Evolutionary conservation across 768 basidiomycete species (phyloP).

Genomic region (Amanita exitialis): DNA sequence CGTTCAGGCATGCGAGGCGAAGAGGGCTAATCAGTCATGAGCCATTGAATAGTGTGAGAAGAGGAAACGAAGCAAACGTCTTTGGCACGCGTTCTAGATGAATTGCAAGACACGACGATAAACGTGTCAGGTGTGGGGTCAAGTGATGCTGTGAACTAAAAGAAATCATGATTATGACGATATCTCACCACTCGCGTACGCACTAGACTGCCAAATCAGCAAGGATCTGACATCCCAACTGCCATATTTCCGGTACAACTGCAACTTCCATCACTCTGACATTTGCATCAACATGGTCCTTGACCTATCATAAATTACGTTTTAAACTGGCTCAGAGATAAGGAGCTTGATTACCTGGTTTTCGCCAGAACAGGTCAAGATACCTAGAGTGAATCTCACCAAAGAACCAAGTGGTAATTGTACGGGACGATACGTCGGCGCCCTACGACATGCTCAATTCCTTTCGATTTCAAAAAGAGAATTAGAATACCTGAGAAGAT

Average conservation of each 20-base stretch:
- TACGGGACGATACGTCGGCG: conserved; percentile 50
- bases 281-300: conserved; percentile 38
- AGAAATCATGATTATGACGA: background rate
- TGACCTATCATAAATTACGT: conserved; percentile 22
- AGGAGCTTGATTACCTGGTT: conserved; percentile 25
- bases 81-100: conserved; percentile 50
- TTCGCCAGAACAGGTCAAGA: conserved; percentile 39
- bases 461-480: background rate
- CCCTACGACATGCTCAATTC: conserved; percentile 23
- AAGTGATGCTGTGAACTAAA: conserved; percentile 44
- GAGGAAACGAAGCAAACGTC: conserved; percentile 27
- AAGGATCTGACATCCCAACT: conserved; percentile 41
- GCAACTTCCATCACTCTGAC: conserved; percentile 46
- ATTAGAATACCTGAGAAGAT: conserved; percentile 40
- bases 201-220: conserved; percentile 28
- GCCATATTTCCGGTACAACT: conserved; percentile 41
- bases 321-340: background rate
- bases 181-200: conserved; percentile 24
- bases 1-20: conserved; percentile 33
- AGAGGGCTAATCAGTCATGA: conserved; percentile 19
- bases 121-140: conserved; percentile 40
- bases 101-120: conserved; percentile 42
- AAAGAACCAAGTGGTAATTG: conserved; percentile 60
- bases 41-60: background rate
- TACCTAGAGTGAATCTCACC: conserved; percentile 37